phyloP scores from a whole-genome alignment of 768 basidiomycete genomes.

The Leccinum variicolor region DNA sequence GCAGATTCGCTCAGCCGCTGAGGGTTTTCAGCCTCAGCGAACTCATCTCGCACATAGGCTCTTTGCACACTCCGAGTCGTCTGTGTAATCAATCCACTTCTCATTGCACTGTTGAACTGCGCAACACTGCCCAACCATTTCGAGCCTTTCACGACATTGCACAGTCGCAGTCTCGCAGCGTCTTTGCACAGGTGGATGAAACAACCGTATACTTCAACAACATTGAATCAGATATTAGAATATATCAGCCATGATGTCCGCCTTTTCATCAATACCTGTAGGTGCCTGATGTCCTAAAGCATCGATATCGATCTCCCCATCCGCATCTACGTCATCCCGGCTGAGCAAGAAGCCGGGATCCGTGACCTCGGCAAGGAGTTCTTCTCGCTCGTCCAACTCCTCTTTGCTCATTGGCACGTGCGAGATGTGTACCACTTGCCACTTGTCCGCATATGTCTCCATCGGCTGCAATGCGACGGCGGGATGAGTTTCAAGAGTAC shows the following conservation, averaged over 20 bases:
- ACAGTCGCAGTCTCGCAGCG: background rate
- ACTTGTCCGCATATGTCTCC: conserved; percentile 76
- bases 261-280: conserved; percentile 44
- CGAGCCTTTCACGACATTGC: background rate
- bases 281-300: conserved; percentile 60
- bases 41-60: too few species aligned
- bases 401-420: conserved; percentile 71
- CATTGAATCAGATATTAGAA: conserved; percentile 16
- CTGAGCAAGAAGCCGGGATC: conserved; percentile 59
- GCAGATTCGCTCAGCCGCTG: background rate
- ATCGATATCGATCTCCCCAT: conserved; percentile 52
- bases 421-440: conserved; percentile 74
- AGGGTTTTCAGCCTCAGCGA: conserved; percentile 1
- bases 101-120: background rate
- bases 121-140: background rate
- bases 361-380: conserved; percentile 70
- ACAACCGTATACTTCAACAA: background rate
- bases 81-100: too few species aligned
- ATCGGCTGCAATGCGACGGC: conserved; percentile 43
- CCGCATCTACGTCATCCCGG: conserved; percentile 52
- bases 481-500: background rate
- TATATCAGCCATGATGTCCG: conserved; percentile 33
- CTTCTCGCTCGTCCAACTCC: conserved; percentile 75
- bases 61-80: background rate
- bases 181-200: background rate